Evolutionary conservation across 805 yeast species (phyloP), one percentile per base, ranked within the genome.

Genomic region (Cyberlindnera saturnus): DNA sequence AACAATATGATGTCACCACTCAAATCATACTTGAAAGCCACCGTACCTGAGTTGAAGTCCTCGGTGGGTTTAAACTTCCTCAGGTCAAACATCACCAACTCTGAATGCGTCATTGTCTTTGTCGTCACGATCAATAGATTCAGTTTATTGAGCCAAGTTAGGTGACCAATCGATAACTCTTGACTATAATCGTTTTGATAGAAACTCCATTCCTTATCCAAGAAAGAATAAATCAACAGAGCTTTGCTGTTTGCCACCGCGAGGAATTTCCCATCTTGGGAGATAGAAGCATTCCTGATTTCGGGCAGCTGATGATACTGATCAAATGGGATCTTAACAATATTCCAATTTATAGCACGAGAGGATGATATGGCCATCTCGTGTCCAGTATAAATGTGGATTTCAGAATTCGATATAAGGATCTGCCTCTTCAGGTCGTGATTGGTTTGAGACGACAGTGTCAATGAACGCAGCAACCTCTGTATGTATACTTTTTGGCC

Each of bases 21-120:
- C 28, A 61, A 50, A 40, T 59, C 64, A 42, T 61, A 61, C 42
- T 54, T 56, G 51, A 62, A 61, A 7, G 59, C 59, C 8, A 61
- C 43, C 11, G 45, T 43, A 18, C 40, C 49, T 0, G 61, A 54
- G 42, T 57, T 49, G 37, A 60, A 52, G 9, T 39, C 49, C 18
- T 48, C 48, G 10, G 43, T 32, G 13, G 37, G 23, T 4, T 50
- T 38, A 29, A 50, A 49, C 30, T 41, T 51, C 6, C 52, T 45
- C 36, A 56, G 51, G 38, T 57, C 59, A 23, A 57, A 55, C 9
- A 57, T 52, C 4, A 56, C 51, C 20, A 56, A 37, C 19, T 57
- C 62, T 9, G 50, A 47, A 28, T 53, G 53, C 10, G 45, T 34
- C 4, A 17, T 15, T 0, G 56, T 50, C 39, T 40, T 47, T 19